phyloP scores from a whole-genome alignment of 2,329 filamentous ascomycete species.

The Ophiostoma populinum region DNA sequence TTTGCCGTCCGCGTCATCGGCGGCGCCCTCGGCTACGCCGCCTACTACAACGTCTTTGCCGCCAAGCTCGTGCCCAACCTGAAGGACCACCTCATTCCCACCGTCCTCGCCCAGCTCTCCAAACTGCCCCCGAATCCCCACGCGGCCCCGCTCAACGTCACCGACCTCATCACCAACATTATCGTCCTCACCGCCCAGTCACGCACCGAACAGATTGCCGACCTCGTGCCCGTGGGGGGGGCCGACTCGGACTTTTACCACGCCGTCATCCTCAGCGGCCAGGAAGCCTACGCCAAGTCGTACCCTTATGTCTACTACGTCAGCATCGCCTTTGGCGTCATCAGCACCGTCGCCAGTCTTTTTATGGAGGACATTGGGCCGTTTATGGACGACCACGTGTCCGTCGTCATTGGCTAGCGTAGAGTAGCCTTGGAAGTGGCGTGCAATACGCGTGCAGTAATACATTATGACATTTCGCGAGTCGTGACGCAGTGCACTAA shows the following conservation, averaged over 20 bases:
- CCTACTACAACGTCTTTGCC: conserved; percentile 37
- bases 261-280: conserved; percentile 32
- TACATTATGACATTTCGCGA: too few relatives aligned
- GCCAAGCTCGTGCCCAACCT: conserved; percentile 27
- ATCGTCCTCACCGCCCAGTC: conserved; percentile 35
- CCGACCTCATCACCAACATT: conserved; percentile 18
- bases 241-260: conserved; percentile 15
- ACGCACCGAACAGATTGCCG: conserved; percentile 28
- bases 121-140: conserved; percentile 17
- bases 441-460: too few relatives aligned
- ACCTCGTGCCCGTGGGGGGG: conserved; percentile 33
- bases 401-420: conserved; percentile 27
- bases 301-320: conserved; percentile 46
- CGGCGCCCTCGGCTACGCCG: conserved; percentile 45
- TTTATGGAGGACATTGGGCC: conserved; percentile 41
- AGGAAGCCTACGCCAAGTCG: conserved; percentile 36
- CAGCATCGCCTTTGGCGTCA: conserved; percentile 40
- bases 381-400: conserved; percentile 41
- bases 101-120: conserved; percentile 23
- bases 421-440: neutral
- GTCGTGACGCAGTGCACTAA: too few relatives aligned
- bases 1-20: conserved; percentile 53
- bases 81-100: conserved; percentile 28
- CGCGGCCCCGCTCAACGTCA: conserved; percentile 3
- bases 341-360: conserved; percentile 37